Base-by-base conservation (phyloP, 2,329 filamentous ascomycete genomes). In the Trichoderma citrinoviride region DNA sequence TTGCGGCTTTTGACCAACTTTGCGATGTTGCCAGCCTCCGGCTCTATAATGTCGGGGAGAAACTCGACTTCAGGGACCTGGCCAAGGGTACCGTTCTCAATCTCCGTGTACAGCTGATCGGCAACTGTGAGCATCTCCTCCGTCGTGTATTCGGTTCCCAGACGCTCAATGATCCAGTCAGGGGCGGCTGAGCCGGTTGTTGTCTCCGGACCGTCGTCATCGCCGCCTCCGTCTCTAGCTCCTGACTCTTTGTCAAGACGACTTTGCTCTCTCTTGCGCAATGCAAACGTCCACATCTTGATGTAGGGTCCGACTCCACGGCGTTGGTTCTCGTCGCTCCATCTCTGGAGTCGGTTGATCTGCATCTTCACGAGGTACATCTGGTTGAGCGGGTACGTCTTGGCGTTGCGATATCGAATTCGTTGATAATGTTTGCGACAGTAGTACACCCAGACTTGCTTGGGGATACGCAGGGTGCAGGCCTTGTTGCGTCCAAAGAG, bases 371-470 rank as follows among this genome's bases (percentile, higher is more conserved):
- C 83, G 1, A 92, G 80, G 3, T 86, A 81, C 63, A 87, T 87
- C 72, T 92, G 89, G 0, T 83, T 73, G 73, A 83, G 77, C 58
- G 85, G 85, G 74, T 90, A 85, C 23, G 87, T 82, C 40, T 81
- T 79, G 1, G 81, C 81, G 61, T 87, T 87, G n/a, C 89, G 83
- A 72, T 93, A 93, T 0, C 89, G 82, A 49, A 83, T 84, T 7
- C 91, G 86, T 76, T 95, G 92, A 74, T 95, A 95, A 72, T 93
- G 90, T 73, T 93, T 93, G 41, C 91, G 86, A 75, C 92, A 95
- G 73, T 86, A 89, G 71, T 89, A 86, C 0, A 92, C 86, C 90
- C 90, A 94, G 2, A 91, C 84, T 23, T 85, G 77, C 6, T 84
- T 78, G 0, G 90, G 90, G 55, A 95, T 91, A 50, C 82, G 81